Base-by-base conservation (phyloP, 2,329 filamentous ascomycete genomes). In the Exophiala oligosperma region DNA sequence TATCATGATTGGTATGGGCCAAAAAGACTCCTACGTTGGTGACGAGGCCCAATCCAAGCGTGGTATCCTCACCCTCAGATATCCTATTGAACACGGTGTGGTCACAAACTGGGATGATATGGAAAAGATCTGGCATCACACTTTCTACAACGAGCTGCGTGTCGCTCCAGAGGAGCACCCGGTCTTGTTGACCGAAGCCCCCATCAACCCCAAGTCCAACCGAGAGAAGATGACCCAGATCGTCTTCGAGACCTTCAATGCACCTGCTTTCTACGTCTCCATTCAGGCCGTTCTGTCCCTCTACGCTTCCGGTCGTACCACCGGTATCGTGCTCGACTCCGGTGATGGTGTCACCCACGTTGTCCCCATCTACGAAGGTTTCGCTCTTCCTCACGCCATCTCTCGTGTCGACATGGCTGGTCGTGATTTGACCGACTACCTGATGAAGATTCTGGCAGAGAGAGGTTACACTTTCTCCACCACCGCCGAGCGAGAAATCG, bases 221-320 rank as follows among this genome's bases (percentile, higher is more conserved):
- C 91, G 94, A 88, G 94, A 99, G 87, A 99, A 99, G 92, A 99
- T 99, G 94, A 97, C 94, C 72, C 94, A 99, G 85, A 99, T 99
- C 70, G 92, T 99, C 79, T 99, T 99, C 85, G 94, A 99, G 88
- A 99, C 94, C 73, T 99, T 99, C 89, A 97, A 99, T 85, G 93
- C 94, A 73, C 94, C 94, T 71, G 94, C 94, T 72, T 97, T 99
- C 88, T 99, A 99, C 87, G 94, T 99, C 84, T 97, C 94, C 75
- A 99, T 99, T 81, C 93, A 97, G 87, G 94, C 94, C 77, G 94
- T 99, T 68, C 87, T 99, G 73, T 99, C 94, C 67, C 90, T 99
- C 79, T 99, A 99, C 84, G 94, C 94, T 73, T 99, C 94, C 75
- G 94, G 94, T 89, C 94, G 94, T 93, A 97, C 94, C 82, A 99